Base-by-base conservation (phyloP, 2,329 filamentous ascomycete species). In the Fusarium chuoi region DNA sequence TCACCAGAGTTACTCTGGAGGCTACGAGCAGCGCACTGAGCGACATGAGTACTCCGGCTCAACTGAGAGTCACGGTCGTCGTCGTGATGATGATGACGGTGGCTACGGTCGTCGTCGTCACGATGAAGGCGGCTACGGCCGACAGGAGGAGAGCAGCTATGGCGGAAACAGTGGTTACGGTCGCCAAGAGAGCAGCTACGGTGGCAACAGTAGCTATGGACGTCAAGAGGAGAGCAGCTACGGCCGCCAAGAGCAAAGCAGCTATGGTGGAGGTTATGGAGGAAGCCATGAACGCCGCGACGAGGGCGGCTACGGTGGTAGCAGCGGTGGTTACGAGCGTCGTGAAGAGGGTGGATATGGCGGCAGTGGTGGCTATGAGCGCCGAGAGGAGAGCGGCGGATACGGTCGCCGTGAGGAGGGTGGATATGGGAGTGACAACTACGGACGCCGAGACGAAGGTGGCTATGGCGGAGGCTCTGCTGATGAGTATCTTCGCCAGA, bases 1-100 rank as follows among this genome's bases (percentile, higher is more conserved):
- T 13, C 86, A 84, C 15, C 85, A 86, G 24, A 83, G 80, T 12
- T 82, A 85, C 59, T 87, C 86, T 7, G 88, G 89, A 48, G 87
- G 89, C 11, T 91, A 89, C 70, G 84, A 89, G 73, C 88, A 85
- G 44, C 66, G 52, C 20, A 89, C 87, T 41, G 89, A 92, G 81
- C 84, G 85, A 36, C 85, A 82, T 26, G 86, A 88, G 61, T 84
- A 84, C 60, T 79, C 82, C 35, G 81, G 82, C 51, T 83, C 82
- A 22, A 79, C 73, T 46, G 78, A 78, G 52, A 77, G 79, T 63
- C 71, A 81, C 52, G 67, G 79, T 42, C 77, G 79, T 48, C 72
- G 62, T 39, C 62, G 69, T 22, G 62, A 65, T 35, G 59, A 61
- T 18, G 60, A 45, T 17, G 44, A 39, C 26, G 62, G 59, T 35